Evolutionary conservation across 495 filamentous ascomycete species (phyloP), one percentile per base, ranked within the genome.

Genomic region (Oleoguttula mirabilis): DNA sequence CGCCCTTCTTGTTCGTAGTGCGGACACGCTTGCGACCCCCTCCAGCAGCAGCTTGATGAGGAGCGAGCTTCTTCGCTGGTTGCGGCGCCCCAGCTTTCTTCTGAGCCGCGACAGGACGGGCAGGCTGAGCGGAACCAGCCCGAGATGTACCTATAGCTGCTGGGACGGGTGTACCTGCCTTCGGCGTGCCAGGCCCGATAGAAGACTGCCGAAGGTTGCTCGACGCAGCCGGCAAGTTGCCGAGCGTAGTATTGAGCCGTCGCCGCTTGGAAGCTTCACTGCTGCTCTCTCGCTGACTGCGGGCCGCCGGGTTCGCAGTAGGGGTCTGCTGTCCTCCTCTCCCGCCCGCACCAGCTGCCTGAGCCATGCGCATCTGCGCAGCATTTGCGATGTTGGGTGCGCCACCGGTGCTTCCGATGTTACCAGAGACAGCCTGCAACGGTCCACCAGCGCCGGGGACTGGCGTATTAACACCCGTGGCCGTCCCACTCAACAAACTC

Each of bases 161-260:
- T n/a, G 87, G 84, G 27, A 11, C 45, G 4, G 80, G 79, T 11
- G 82, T 80, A 0, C 72, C 75, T 2, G 73, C 71, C 61, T 90
- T 90, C n/a, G 87, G 86, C 2, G 85, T 94, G 6, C 82, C 81
- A 0, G 84, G 87, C 2, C 85, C 84, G 4, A 88, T 60, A 2
- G 85, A 93, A 0, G 82, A 75, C 58, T 93, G 86, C 0, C 87
- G 76, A 3, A 93, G 71, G 22, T 73, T 76, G 34, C 84, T 87
- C 0, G 83, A 79, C 2, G 79, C 71, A 0, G 70, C 59, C 0
- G 84, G 82, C 2, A 87, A 60, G 10, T 68, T 73, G 16, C 79
- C 74, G 6, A 86, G 57, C 12, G 73, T 71, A 19, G 69, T 63
- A 53, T 77, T 84, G 3, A 82, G 62, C 4, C 82, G 80, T 10